Conservation (phyloP, 495 filamentous ascomycete species). For the Xylona heveae region DNA sequence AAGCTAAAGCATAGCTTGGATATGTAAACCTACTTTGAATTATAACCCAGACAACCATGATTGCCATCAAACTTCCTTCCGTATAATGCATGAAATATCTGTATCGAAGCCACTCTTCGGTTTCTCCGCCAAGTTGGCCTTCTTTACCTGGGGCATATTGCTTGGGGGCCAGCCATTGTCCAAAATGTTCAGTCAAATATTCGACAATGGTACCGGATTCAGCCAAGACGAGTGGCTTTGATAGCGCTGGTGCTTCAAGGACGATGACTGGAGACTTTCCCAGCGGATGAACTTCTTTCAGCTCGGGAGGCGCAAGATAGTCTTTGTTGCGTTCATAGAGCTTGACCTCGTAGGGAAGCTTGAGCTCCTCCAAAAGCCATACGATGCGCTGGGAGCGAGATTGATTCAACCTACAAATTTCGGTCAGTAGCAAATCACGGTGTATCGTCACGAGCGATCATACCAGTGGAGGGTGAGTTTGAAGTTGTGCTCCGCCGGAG, state of each 20-base stretch:
- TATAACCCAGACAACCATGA: slow-evolving; percentile 35
- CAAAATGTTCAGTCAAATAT: slow-evolving; percentile 62
- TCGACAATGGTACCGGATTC: slow-evolving; percentile 65
- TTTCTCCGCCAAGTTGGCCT: slow-evolving; percentile 41
- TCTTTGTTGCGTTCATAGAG: slow-evolving; percentile 42
- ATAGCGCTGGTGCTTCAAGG: slow-evolving; percentile 23
- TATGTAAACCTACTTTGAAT: slow-evolving; percentile 25
- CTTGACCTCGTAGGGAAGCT: slow-evolving; percentile 56
- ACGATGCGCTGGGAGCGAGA: slow-evolving; percentile 71
- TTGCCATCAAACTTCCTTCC: slow-evolving; percentile 61
- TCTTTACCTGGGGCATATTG: slow-evolving; percentile 34
- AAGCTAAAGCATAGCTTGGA: not conserved
- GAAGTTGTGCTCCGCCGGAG: no score
- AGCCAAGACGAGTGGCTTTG: slow-evolving; percentile 43
- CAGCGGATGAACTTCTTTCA: slow-evolving; percentile 61
- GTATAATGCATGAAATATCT: slow-evolving; percentile 65
- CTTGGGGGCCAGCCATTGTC: slow-evolving; percentile 35
- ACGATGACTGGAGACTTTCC: slow-evolving; percentile 65
- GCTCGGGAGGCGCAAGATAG: slow-evolving; percentile 43
- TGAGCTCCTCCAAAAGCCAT: slow-evolving; percentile 75
- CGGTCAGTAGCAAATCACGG: no score
- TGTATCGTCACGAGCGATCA: no score
- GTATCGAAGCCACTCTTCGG: slow-evolving; percentile 54
- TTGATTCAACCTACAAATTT: slow-evolving; percentile 58
- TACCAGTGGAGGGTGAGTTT: no score